phyloP scores from a whole-genome alignment of 306 rosid genomes.

The Gastrolobium villosum region DNA sequence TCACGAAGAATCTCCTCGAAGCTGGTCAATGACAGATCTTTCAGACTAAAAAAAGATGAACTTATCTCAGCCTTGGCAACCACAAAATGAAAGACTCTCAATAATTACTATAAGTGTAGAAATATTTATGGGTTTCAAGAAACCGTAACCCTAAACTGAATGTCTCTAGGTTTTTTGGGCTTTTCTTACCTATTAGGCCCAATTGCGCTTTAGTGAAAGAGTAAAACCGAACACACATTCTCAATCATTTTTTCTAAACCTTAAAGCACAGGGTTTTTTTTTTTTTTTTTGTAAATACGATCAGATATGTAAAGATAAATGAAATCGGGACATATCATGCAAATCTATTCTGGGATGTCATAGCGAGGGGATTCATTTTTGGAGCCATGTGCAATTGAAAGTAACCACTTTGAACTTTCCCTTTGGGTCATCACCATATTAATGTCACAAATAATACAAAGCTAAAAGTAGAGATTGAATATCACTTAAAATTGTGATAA shows the following conservation, averaged over 20 bases:
- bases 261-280: slow-evolving; percentile 40
- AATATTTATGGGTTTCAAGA: too few species aligned
- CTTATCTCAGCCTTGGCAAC: too few species aligned
- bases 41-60: too few species aligned
- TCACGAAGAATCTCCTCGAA: too few species aligned
- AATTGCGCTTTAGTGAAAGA: too few species aligned
- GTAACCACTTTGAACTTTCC: slow-evolving; percentile 45
- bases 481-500: slow-evolving; percentile 43
- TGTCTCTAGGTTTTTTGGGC: too few species aligned
- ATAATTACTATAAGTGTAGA: too few species aligned
- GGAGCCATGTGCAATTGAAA: slow-evolving; percentile 48
- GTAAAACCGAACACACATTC: too few species aligned
- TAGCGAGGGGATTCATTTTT: slow-evolving; percentile 25
- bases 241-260: slow-evolving; percentile 22
- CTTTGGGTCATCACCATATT: slow-evolving; percentile 41
- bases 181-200: too few species aligned
- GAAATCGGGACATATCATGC: slow-evolving; percentile 17
- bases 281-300: slow-evolving; percentile 4
- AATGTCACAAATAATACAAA: slow-evolving; percentile 42
- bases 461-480: slow-evolving; percentile 5
- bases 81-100: too few species aligned
- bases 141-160: too few species aligned
- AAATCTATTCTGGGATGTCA: slow-evolving; percentile 11
- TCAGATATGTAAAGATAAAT: not conserved
- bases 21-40: too few species aligned